A percentile compares a stretch with the other conserved stretches of the same genome.
Evolutionary conservation across 2,329 filamentous ascomycete species (phyloP).

Genomic region (Fusarium brachygibbosum): DNA sequence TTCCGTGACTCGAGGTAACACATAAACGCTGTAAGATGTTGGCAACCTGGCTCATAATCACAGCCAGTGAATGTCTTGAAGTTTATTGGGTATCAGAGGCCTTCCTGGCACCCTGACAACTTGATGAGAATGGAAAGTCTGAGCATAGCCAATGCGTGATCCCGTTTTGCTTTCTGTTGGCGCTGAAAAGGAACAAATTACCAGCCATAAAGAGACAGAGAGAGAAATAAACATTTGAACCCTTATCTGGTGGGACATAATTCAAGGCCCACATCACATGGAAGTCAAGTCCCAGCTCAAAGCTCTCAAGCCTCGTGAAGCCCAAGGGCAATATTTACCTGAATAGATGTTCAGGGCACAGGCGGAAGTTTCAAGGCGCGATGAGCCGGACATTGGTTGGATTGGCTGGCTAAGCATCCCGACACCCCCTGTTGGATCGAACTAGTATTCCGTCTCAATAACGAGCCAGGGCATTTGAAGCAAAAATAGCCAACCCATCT

Average conservation of each 20-base stretch:
- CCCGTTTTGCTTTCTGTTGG: background rate
- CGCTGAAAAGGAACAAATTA: slow-evolving; percentile 3
- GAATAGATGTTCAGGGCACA: slow-evolving; percentile 15
- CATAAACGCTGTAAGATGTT: slow-evolving; percentile 35
- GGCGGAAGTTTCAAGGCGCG: slow-evolving; percentile 12
- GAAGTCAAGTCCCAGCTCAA: slow-evolving; percentile 18
- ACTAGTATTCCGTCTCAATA: slow-evolving; percentile 4
- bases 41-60: slow-evolving; percentile 29
- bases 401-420: slow-evolving; percentile 8
- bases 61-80: slow-evolving; percentile 28
- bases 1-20: slow-evolving; percentile 38
- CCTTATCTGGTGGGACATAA: background rate
- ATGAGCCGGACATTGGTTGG: slow-evolving; percentile 23
- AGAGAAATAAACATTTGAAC: background rate
- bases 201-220: slow-evolving; percentile 13
- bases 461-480: slow-evolving; percentile 16
- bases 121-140: slow-evolving; percentile 25
- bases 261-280: slow-evolving; percentile 17
- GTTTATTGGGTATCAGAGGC: slow-evolving; percentile 9
- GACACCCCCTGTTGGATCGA: slow-evolving; percentile 8
- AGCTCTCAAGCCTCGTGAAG: slow-evolving; percentile 19
- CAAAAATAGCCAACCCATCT: slow-evolving; percentile 10
- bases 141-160: slow-evolving; percentile 32
- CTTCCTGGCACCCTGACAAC: slow-evolving; percentile 1
- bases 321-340: slow-evolving; percentile 2